phyloP scores from a whole-genome alignment of 2,329 filamentous ascomycete genomes.

The Zymoseptoria tritici region DNA sequence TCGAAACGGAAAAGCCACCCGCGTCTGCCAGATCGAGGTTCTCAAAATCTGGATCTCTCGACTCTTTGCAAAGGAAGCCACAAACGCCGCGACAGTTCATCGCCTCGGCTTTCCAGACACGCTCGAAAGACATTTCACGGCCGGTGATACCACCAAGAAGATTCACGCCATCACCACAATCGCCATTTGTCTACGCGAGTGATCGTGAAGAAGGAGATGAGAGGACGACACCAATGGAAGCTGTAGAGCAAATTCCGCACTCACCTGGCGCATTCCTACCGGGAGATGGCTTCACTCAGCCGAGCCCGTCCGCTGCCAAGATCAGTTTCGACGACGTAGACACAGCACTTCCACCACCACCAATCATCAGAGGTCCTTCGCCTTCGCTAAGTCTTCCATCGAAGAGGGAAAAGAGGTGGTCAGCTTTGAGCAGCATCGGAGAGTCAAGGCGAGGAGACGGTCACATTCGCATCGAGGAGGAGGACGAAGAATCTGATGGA shows the following conservation, averaged over 20 bases:
- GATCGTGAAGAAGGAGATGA: neutral
- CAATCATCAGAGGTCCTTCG: neutral
- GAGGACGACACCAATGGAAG: neutral
- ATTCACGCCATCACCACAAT: neutral
- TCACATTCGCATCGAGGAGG: neutral
- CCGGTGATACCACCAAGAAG: neutral
- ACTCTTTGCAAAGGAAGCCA: neutral
- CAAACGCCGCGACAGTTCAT: neutral
- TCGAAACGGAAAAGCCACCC: neutral
- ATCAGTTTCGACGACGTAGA: neutral
- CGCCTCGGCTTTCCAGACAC: neutral
- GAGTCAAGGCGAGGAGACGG: neutral
- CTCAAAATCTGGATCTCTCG: neutral
- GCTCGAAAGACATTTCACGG: neutral
- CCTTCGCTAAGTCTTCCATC: neutral
- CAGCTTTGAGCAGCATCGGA: neutral
- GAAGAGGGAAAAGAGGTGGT: neutral
- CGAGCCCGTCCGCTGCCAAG: neutral
- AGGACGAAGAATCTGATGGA: neutral
- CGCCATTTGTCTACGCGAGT: neutral
- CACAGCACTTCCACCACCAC: neutral
- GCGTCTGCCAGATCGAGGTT: neutral
- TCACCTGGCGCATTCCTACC: neutral
- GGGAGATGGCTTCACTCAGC: neutral
- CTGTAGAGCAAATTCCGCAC: neutral